Evolutionary conservation across 2,329 filamentous ascomycete genomes (phyloP).

Genomic region (Alternaria incomplexa): DNA sequence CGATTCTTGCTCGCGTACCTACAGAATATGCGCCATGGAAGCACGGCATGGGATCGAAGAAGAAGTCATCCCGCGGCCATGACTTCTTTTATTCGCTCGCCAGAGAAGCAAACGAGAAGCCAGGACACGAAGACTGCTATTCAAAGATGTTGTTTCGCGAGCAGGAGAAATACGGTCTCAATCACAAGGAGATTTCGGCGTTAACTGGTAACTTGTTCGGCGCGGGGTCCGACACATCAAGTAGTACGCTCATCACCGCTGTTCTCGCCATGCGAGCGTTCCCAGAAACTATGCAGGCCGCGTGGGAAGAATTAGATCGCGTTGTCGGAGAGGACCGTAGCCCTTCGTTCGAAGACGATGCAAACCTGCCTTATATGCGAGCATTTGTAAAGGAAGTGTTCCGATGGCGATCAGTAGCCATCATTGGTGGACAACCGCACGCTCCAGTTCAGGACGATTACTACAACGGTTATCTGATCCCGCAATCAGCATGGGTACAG

Average conservation of each 20-base stretch:
- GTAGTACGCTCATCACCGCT: constrained; percentile 44
- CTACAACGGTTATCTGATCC: constrained; percentile 48
- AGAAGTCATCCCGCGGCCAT: constrained; percentile 36
- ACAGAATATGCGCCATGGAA: constrained; percentile 52
- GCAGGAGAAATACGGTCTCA: constrained; percentile 35
- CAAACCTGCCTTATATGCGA: constrained; percentile 47
- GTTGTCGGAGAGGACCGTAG: constrained; percentile 41
- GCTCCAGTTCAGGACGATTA: constrained; percentile 44
- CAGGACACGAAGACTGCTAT: constrained; percentile 43
- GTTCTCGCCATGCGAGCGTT: constrained; percentile 44
- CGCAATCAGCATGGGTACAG: constrained; percentile 48
- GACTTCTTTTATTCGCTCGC: constrained; percentile 47
- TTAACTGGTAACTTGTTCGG: constrained; percentile 42
- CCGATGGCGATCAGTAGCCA: constrained; percentile 43
- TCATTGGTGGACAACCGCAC: constrained; percentile 46
- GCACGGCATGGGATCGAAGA: constrained; percentile 36
- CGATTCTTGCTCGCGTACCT: constrained; percentile 62
- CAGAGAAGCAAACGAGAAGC: constrained; percentile 36
- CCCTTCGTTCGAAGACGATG: constrained; percentile 43
- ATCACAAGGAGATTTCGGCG: constrained; percentile 39
- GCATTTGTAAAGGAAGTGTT: constrained; percentile 46
- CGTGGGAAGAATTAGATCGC: constrained; percentile 43
- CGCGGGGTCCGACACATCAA: constrained; percentile 43
- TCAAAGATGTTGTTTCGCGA: constrained; percentile 52
- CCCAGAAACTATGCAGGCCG: constrained; percentile 35